Conservation (phyloP, 148 eudicot species). For the Beta vulgaris region DNA sequence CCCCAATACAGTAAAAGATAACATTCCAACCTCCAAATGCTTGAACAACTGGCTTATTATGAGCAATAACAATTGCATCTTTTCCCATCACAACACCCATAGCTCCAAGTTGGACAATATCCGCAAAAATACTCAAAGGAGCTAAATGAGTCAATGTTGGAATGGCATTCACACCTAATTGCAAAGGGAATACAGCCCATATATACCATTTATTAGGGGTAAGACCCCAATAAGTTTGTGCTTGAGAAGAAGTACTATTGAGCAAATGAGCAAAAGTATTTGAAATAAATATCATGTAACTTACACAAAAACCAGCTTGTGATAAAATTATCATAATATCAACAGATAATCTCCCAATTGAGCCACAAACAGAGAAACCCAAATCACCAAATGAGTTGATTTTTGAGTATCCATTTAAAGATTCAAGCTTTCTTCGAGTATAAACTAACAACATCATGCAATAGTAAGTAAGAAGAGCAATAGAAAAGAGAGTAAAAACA, state of each 20-base stretch:
- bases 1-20: constrained; percentile 67
- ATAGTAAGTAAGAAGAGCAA: constrained; percentile 45
- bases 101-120: constrained; percentile 61
- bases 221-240: constrained; percentile 34
- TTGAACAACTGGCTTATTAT: constrained; percentile 31
- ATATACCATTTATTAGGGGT: constrained; percentile 51
- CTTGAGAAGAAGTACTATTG: constrained; percentile 16
- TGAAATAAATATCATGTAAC: constrained; percentile 62
- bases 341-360: constrained; percentile 54
- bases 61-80: constrained; percentile 35
- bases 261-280: constrained; percentile 58
- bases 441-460: constrained; percentile 57
- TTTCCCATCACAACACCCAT: constrained; percentile 71
- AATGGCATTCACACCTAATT: constrained; percentile 65
- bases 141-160: constrained; percentile 78
- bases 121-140: constrained; percentile 83
- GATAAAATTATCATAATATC: constrained; percentile 70
- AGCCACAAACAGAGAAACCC: constrained; percentile 67
- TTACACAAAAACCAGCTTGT: constrained; percentile 73
- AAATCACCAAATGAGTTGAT: constrained; percentile 74
- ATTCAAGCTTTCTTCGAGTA: constrained; percentile 50
- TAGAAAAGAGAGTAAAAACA: constrained; percentile 33
- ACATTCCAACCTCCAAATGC: constrained; percentile 52
- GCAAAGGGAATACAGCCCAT: constrained; percentile 73
- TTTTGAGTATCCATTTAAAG: constrained; percentile 35